phyloP scores from a whole-genome alignment of 345 rosid genomes.

The Boechera stricta region DNA sequence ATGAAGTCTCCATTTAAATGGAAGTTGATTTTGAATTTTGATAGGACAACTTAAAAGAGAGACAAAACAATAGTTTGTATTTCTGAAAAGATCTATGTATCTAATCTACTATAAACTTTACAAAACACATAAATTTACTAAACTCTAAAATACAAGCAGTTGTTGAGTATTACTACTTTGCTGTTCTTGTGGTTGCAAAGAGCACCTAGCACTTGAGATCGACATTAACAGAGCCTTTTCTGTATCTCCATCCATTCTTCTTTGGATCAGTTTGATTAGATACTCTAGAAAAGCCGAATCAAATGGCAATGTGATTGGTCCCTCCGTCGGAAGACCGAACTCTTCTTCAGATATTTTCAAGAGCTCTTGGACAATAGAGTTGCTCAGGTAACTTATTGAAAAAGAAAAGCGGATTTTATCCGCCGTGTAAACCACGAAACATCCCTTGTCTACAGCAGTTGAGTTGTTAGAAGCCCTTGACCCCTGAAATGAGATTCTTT shows the following conservation, averaged over 20 bases:
- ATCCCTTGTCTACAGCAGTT: neutral
- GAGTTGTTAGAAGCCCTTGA: neutral
- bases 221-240: neutral
- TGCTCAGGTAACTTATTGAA: neutral
- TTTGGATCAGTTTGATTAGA: neutral
- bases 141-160: neutral
- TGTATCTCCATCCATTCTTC: neutral
- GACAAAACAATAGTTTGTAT: neutral
- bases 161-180: neutral
- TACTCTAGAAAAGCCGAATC: neutral
- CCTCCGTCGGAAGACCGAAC: neutral
- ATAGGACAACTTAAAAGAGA: neutral
- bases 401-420: neutral
- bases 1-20: neutral
- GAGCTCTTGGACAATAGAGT: neutral
- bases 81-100: neutral
- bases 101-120: neutral
- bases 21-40: neutral
- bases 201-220: neutral
- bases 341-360: neutral
- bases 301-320: neutral
- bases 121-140: neutral
- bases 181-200: neutral
- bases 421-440: neutral
- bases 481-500: constrained; percentile 1